Base-by-base conservation (phyloP, 805 yeast species). In the Cyberlindnera subsufficiens region DNA sequence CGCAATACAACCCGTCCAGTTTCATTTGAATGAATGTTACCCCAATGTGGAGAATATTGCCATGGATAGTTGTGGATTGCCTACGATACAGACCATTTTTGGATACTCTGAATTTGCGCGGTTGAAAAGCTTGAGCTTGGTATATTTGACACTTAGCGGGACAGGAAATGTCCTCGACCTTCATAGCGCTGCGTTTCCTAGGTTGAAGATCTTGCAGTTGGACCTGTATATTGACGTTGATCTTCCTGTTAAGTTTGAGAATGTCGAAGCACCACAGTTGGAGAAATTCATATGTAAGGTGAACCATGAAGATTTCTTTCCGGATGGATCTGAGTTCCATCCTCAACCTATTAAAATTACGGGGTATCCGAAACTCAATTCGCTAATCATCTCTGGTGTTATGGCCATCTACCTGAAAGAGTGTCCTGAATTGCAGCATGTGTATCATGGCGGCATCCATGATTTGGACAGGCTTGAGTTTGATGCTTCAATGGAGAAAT, bases 391-490 rank as follows among this genome's bases (percentile, higher is more conserved):
- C 11, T 38, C 39, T 33, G 44, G 46, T 11, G 31, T 38, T 3
- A 40, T 35, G 3, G 44, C 38, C n/a, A 8, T 45, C 11, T 27
- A 20, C 4, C 32, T 45, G 8, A 5, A 16, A 5, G 31, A 46
- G 6, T 32, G 42, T 5, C 46, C 50, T 11, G 11, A 17, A 2
- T 11, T 46, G 14, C 9, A n/a, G 1, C 42, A 43, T 8, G 36
- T 46, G n/a, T 19, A 22, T 15, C 50, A 46, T 33, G 50, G 50
- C n/a, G 50, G 50, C 3, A n/a, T 15, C 10, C 41, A n/a, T 10
- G 46, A 43, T 16, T 31, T 46, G 35, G 40, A 38, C 13, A 43
- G 15, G 11, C 30, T 46, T n/a, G 50, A 46, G 15, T 39, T 42
- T 39, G 50, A 46, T 42, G 44, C 11, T 10, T 35, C 46, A 3